Base-by-base conservation (phyloP, 1,284 basidiomycete species). In the Athelia sp. region DNA sequence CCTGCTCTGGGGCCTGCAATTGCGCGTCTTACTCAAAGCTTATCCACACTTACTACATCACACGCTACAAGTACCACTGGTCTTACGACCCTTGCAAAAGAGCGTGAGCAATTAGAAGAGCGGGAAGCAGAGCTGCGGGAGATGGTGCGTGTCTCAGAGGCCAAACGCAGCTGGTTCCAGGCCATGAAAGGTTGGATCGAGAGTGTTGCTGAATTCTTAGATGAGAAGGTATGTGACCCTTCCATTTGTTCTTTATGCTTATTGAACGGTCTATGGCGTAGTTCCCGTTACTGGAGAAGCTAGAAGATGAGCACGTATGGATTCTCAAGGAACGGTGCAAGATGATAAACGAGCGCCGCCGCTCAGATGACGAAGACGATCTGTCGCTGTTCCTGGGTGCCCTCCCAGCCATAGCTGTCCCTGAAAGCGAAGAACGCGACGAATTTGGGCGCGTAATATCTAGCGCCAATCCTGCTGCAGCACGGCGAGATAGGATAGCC, bases 171-270 rank as follows among this genome's bases (percentile, higher is more conserved):
- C 40, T 98, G 93, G 92, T 94, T 96, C 57, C 74, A 74, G 14
- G 83, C 84, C 48, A 93, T 98, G 69, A 77, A 78, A 52, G 86
- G 88, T 36, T 95, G 91, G 86, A 74, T 95, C 0, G 94, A 98
- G 63, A 83, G 82, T 56, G 79, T 97, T 3, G 93, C 91, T 1
- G 78, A 77, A 3, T 97, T 98, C 64, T 71, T 98, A 32, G 93
- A 96, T 60, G 91, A 93, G 65, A 98, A 98, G 82, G 92, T 92
- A 40, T 4, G 59, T 54, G 15, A 23, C 49, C 26, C 22, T 34
- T 38, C 46, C 19, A 22, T 49, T 24, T 21, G 31, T 43, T 10
- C 36, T 2, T 9, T 3, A 9, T 6, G n/a, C 4, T 24, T 14
- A 38, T 29, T 29, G 21, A 46, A 40, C 58, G 17, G 60, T 34